These are phyloP conservation scores for Cucurbita pepo DNA, from an alignment of 306 rosid species.

Conservation along the genomic window DNA sequence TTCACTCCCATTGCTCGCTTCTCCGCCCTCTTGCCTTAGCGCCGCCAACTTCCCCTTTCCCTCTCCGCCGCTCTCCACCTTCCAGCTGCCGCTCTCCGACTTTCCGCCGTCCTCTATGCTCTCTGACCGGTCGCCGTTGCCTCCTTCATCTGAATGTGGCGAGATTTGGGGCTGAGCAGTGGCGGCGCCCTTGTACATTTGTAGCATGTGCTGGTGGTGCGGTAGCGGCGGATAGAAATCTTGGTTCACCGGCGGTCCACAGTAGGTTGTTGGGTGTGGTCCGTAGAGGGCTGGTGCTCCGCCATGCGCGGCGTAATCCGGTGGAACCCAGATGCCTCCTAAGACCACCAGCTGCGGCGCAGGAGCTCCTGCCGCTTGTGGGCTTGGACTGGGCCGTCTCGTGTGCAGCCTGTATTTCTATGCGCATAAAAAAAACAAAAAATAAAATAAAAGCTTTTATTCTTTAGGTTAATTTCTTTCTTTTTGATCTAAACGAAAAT, in stretches of 20 bases:
- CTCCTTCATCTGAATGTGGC: slow-evolving; percentile 38
- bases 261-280: slow-evolving; percentile 55
- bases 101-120: slow-evolving; percentile 93
- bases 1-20: slow-evolving; percentile 63
- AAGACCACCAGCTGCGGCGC: slow-evolving; percentile 70
- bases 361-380: slow-evolving; percentile 54
- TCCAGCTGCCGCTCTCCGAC: slow-evolving; percentile 95
- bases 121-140: slow-evolving; percentile 50
- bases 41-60: slow-evolving; percentile 35
- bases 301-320: slow-evolving; percentile 56
- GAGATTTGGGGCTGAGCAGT: slow-evolving; percentile 38
- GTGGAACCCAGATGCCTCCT: slow-evolving; percentile 96
- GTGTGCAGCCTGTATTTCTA: slow-evolving; percentile 97
- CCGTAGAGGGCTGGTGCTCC: slow-evolving; percentile 52
- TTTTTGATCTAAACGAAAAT: no score
- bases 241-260: slow-evolving; percentile 48
- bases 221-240: slow-evolving; percentile 45
- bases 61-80: slow-evolving; percentile 69
- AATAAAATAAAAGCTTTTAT: neutral
- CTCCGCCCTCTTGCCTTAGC: slow-evolving; percentile 20
- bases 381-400: slow-evolving; percentile 80
- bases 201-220: slow-evolving; percentile 29
- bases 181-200: slow-evolving; percentile 39
- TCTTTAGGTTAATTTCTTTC: no score
- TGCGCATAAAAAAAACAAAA: neutral